Percentiles rank a stretch among this genome's conserved stretches.
These are phyloP conservation scores for Neofusicoccum kwambonambiense DNA, from an alignment of 2,329 filamentous ascomycete species.

Conservation along the genomic window DNA sequence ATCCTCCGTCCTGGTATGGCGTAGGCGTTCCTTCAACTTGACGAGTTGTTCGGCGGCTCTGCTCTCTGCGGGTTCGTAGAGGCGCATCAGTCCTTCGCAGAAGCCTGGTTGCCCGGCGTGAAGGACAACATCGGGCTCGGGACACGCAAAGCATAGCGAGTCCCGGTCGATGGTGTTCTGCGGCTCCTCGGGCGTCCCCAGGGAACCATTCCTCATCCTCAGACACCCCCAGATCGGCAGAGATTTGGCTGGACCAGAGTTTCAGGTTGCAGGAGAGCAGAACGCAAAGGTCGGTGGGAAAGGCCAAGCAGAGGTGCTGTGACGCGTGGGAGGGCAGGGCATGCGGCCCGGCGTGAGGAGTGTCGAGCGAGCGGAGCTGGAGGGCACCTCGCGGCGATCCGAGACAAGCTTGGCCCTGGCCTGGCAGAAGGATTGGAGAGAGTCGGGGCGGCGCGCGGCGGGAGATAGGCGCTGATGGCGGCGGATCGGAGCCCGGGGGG, in stretches of 20 bases:
- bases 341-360: not conserved
- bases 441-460: not conserved
- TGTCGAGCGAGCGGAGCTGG: constrained; percentile 1
- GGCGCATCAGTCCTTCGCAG: constrained; percentile 34
- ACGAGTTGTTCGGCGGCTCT: constrained; percentile 62
- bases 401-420: not conserved
- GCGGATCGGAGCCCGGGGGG: constrained; percentile 5
- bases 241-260: not conserved
- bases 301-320: not conserved
- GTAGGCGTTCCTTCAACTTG: constrained; percentile 57
- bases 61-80: constrained; percentile 51
- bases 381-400: not conserved
- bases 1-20: constrained; percentile 53
- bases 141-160: constrained; percentile 43
- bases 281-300: not conserved
- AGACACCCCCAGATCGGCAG: not conserved
- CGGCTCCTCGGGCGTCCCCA: constrained; percentile 29
- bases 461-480: constrained; percentile 6
- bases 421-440: not conserved
- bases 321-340: not conserved
- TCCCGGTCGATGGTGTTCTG: constrained; percentile 43
- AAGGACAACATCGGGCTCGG: constrained; percentile 42
- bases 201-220: constrained; percentile 31
- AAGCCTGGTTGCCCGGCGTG: constrained; percentile 47
- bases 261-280: not conserved